Conservation (phyloP, 768 basidiomycete genomes). For the Scleroderma bovista region DNA sequence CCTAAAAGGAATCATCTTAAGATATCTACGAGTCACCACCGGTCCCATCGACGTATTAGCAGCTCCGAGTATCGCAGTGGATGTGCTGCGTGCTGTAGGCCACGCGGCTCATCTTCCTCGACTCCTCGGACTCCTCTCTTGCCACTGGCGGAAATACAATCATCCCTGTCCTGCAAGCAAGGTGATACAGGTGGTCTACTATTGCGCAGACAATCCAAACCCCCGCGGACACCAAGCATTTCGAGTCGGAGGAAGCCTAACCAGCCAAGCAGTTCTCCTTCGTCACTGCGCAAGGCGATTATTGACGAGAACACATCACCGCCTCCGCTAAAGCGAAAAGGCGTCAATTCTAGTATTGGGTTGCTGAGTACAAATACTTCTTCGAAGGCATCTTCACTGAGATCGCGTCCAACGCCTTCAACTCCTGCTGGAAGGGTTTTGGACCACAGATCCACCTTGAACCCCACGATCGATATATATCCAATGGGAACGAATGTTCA, state of each 20-base stretch:
- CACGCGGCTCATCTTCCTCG: conserved; percentile 11
- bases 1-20: not conserved
- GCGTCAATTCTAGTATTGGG: conserved; percentile 1
- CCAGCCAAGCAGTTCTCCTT: not conserved
- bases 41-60: conserved; percentile 6
- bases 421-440: conserved; percentile 5
- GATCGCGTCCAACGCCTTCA: not conserved
- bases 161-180: not conserved
- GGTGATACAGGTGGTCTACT: not conserved
- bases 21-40: conserved; percentile 8
- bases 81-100: conserved; percentile 22
- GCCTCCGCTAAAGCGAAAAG: not conserved
- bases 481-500: not conserved
- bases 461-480: conserved; percentile 2
- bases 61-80: conserved; percentile 22
- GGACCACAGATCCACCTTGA: conserved; percentile 1
- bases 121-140: conserved; percentile 8
- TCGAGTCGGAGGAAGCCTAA: conserved; percentile 7
- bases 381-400: conserved; percentile 9
- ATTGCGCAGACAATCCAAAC: not conserved
- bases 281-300: not conserved
- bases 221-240: not conserved
- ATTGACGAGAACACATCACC: conserved; percentile 19
- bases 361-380: conserved; percentile 11
- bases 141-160: not conserved